Evolutionary conservation across 202 grass and related monocot species (phyloP).

Genomic region (Zizania palustris): DNA sequence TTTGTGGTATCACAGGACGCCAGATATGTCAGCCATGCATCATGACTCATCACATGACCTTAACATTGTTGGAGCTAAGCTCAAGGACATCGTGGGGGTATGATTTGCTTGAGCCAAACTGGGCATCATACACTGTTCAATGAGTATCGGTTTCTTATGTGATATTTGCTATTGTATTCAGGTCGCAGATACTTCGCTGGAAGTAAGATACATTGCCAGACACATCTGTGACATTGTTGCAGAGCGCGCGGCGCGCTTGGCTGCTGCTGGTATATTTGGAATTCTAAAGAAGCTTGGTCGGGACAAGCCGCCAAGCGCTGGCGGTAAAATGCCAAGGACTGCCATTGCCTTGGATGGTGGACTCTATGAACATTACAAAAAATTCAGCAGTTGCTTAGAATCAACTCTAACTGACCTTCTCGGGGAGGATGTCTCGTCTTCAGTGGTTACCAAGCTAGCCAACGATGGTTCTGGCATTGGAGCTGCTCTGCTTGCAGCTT

Average conservation of each 20-base stretch:
- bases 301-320: conserved; percentile 46
- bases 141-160: conserved; percentile 29
- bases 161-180: conserved; percentile 41
- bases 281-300: conserved; percentile 75
- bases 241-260: conserved; percentile 70
- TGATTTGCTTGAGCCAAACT: conserved; percentile 25
- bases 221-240: conserved; percentile 71
- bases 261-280: conserved; percentile 71
- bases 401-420: conserved; percentile 66
- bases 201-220: conserved; percentile 68
- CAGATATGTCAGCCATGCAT: conserved; percentile 80
- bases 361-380: conserved; percentile 80
- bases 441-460: conserved; percentile 65
- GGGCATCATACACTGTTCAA: neutral
- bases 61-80: conserved; percentile 57
- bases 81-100: conserved; percentile 80
- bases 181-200: conserved; percentile 65
- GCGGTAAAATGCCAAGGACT: conserved; percentile 48
- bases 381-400: conserved; percentile 72
- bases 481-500: conserved; percentile 73
- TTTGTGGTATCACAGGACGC: conserved; percentile 58
- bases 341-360: conserved; percentile 78
- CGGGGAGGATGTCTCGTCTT: conserved; percentile 53
- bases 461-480: conserved; percentile 84
- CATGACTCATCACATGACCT: conserved; percentile 77